Evolutionary conservation across 108 stramenopile genomes (phyloP), one percentile per base, ranked within the genome.

Genomic region (Skeletonema menzelii): DNA sequence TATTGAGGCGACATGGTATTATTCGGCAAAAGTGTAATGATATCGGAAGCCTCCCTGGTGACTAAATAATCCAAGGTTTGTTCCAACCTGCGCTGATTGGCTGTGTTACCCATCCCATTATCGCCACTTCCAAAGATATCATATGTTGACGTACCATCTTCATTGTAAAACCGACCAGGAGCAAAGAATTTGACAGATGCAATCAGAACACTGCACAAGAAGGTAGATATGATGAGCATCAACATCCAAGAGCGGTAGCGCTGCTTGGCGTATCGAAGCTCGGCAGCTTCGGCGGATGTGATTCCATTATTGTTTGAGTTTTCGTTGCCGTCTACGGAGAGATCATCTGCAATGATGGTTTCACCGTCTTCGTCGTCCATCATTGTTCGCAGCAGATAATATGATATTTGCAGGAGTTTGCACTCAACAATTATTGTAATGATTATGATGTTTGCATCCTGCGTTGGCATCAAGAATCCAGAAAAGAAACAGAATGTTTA

Each of bases 341-440:
- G 73, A 40, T 62, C 73, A 30, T 75, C 73, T 42, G 65, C 72
- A 40, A 79, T 35, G 42, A 79, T 42, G 38, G 79, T 79, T 24
- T 62, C 67, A 4, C 79, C 79, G 56, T 79, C 79, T 28, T 67
- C 73, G 27, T 38, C 56, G 28, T 20, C 8, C 49, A 53, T 53
- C 49, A 53, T 53, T 53, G 22, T 22, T n/a, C n/a, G n/a, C n/a
- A n/a, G n/a, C n/a, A n/a, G n/a, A n/a, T n/a, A n/a, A n/a, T n/a
- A n/a, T n/a, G n/a, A n/a, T n/a, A n/a, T n/a, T n/a, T n/a, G n/a
- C n/a, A n/a, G n/a, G n/a, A n/a, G n/a, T n/a, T n/a, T n/a, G n/a
- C n/a, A n/a, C n/a, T n/a, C n/a, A n/a, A n/a, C n/a, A n/a, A n/a
- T n/a, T n/a, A n/a, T n/a, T n/a, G n/a, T n/a, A n/a, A n/a, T n/a